A percentile compares a stretch with the other conserved stretches of the same genome.
Conservation (phyloP, 192 early-diverging fungal species). For the Mortierella claussenii region DNA sequence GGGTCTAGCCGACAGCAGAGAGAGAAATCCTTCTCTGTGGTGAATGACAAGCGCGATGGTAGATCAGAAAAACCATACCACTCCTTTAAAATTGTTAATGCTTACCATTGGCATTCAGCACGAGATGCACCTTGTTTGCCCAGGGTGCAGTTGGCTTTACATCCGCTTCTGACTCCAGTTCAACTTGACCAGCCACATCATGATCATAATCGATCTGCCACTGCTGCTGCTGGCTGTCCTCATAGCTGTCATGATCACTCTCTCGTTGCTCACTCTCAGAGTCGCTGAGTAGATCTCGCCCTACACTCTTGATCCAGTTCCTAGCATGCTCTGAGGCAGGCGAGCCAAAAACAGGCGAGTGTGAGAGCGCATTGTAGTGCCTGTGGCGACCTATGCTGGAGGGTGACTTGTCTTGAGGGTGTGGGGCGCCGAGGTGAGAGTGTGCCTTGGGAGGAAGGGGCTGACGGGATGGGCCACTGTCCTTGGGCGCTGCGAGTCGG, state of each 20-base stretch:
- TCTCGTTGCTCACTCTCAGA: constrained; percentile 22
- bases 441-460: not conserved
- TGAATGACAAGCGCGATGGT: too few relatives aligned
- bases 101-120: too few relatives aligned
- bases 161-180: constrained; percentile 13
- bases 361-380: constrained; percentile 1
- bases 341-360: constrained; percentile 33
- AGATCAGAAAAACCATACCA: too few relatives aligned
- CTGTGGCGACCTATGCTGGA: not conserved
- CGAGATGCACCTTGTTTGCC: too few relatives aligned
- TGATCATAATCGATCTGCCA: constrained; percentile 47
- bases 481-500: constrained; percentile 8
- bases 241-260: constrained; percentile 18
- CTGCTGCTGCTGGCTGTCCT: constrained; percentile 31
- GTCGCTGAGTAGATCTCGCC: constrained; percentile 21
- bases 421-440: not conserved
- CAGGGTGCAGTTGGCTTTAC: too few relatives aligned
- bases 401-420: not conserved
- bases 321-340: constrained; percentile 31
- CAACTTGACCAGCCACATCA: constrained; percentile 26
- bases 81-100: too few relatives aligned
- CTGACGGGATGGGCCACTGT: constrained; percentile 21
- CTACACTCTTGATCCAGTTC: constrained; percentile 28
- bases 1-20: too few relatives aligned
- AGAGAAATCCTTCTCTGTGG: too few relatives aligned